These are phyloP conservation scores for Neurospora africana DNA, from an alignment of 495 filamentous ascomycete species.

Conservation along the genomic window DNA sequence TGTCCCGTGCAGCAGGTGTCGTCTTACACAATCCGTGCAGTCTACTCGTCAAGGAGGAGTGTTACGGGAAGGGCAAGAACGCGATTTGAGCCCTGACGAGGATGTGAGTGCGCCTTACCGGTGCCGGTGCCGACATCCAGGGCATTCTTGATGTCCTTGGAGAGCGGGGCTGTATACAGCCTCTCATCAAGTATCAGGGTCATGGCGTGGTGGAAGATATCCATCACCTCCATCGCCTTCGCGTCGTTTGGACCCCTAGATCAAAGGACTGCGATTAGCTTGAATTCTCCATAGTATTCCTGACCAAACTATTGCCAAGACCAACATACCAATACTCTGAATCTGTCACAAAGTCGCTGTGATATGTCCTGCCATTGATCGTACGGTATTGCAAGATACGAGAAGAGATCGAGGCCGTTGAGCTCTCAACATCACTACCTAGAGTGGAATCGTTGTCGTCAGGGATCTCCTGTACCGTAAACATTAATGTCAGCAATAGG, in stretches of 20 bases:
- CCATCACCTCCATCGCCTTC: constrained; percentile 21
- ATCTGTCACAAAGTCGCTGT: constrained; percentile 10
- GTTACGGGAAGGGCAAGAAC: neutral
- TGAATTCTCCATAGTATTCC: neutral
- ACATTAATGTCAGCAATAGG: neutral
- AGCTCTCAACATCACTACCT: constrained; percentile 19
- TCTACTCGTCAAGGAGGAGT: neutral
- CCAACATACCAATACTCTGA: constrained; percentile 19
- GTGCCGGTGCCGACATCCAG: constrained; percentile 55
- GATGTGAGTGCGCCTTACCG: constrained; percentile 9
- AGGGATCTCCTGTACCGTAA: neutral
- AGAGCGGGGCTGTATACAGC: constrained; percentile 44
- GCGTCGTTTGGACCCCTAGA: constrained; percentile 26
- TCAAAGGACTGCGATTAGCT: neutral
- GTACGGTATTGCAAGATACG: constrained; percentile 26
- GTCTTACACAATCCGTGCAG: neutral
- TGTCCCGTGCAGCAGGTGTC: neutral
- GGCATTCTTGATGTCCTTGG: constrained; percentile 31
- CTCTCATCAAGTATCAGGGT: constrained; percentile 34
- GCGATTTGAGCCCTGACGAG: neutral
- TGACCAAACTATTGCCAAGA: neutral
- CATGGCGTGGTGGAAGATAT: constrained; percentile 22
- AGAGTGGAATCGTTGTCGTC: constrained; percentile 29
- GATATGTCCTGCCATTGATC: constrained; percentile 20
- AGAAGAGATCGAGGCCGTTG: constrained; percentile 21